A percentile compares a stretch with the other conserved stretches of the same genome.
Conservation (phyloP, 2,329 filamentous ascomycete species). For the Aureobasidium sp. region DNA sequence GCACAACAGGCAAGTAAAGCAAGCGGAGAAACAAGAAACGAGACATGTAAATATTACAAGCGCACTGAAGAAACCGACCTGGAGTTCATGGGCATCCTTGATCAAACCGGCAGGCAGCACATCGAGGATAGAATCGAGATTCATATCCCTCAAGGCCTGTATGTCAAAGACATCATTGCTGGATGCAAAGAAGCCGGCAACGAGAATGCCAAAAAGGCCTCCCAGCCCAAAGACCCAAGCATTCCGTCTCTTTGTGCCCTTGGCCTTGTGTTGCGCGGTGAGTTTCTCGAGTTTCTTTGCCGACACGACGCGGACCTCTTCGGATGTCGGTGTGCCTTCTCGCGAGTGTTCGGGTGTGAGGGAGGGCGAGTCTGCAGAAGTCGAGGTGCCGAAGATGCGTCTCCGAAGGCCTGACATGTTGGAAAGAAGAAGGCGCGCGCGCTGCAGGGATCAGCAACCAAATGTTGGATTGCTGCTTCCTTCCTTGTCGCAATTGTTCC, state of each 20-base stretch:
- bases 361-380: slow-evolving; percentile 10
- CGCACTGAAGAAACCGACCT: slow-evolving; percentile 47
- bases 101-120: slow-evolving; percentile 79
- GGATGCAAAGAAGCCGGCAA: slow-evolving; percentile 82
- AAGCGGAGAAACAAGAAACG: neutral
- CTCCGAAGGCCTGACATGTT: slow-evolving; percentile 27
- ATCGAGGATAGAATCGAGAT: slow-evolving; percentile 79
- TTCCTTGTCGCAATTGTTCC: neutral
- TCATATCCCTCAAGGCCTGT: slow-evolving; percentile 60
- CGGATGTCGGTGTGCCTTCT: slow-evolving; percentile 30
- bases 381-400: slow-evolving; percentile 26
- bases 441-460: slow-evolving; percentile 1
- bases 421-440: neutral
- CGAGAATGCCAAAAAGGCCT: slow-evolving; percentile 80
- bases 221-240: slow-evolving; percentile 81
- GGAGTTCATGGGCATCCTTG: slow-evolving; percentile 75
- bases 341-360: slow-evolving; percentile 28
- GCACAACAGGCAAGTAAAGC: neutral
- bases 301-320: slow-evolving; percentile 45
- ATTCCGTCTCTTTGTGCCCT: slow-evolving; percentile 57
- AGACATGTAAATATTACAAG: neutral
- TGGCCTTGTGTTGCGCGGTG: slow-evolving; percentile 27
- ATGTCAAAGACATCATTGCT: slow-evolving; percentile 84
- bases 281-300: slow-evolving; percentile 41
- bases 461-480: neutral